Base-by-base conservation (phyloP, 768 basidiomycete species). In the Phylloporus sp. region DNA sequence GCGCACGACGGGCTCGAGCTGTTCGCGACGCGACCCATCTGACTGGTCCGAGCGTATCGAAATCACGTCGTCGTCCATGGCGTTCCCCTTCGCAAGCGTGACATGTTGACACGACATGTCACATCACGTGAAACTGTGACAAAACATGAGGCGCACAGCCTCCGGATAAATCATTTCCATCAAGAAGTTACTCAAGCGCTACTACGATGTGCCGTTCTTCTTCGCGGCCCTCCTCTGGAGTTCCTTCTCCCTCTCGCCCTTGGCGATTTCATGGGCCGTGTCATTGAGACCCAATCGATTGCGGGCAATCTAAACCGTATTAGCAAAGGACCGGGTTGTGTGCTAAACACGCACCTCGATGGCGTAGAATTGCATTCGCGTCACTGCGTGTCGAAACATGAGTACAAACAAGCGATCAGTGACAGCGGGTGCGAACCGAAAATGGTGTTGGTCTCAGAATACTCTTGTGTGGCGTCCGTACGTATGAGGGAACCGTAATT, bases 401-500 rank as follows among this genome's bases (percentile, higher is more conserved):
- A 68, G 57, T 51, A 49, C 23, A 20, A 16, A 36, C 43, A 16
- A 31, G 2, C 26, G 13, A 45, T 41, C 9, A 35, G 27, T 13
- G 13, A 24, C 4, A 41, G 31, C 15, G 20, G 16, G 50, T 47
- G 24, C 65, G 80, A 18, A 89, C 94, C 95, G 64, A 99, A 94
- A 57, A 97, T 95, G 6, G 93, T 90, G 73, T 98, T 99, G 28
- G 76, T 80, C 75, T 98, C 88, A 11, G 80, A 83, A 69, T 98
- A 99, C 65, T 95, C 92, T 50, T 81, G 76, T 43, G 73, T 75
- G 32, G 86, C 79, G 62, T 97, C 81, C 42, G 81, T 85, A 45
- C 97, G 82, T 57, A 99, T 87, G 58, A 99, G 75, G 2, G 91
- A 97, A 18, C 97, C 97, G 71, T 97, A 97, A 77, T 98, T 98